Evolutionary conservation across 306 rosid genomes (phyloP).

Genomic region (Rosa rugosa): DNA sequence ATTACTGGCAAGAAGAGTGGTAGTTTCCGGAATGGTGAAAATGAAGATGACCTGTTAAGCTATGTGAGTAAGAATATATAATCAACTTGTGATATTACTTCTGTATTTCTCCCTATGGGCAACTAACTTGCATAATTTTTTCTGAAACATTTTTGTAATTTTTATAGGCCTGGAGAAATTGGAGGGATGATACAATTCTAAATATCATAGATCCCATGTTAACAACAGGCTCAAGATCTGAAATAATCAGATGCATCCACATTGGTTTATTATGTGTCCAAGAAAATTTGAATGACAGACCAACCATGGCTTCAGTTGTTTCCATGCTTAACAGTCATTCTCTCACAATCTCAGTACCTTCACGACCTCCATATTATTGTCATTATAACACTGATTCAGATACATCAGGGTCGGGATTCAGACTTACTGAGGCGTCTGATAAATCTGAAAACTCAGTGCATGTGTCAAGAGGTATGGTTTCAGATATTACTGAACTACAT

Average conservation of each 20-base stretch:
- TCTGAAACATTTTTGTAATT: not conserved
- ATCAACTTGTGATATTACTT: not conserved
- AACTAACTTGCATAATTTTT: not conserved
- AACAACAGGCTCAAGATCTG: not conserved
- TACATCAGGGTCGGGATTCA: not conserved
- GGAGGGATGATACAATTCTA: not conserved
- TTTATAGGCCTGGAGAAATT: conserved; percentile 23
- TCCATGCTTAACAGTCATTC: conserved; percentile 1
- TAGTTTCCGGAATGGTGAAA: not conserved
- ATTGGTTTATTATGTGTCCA: conserved; percentile 10
- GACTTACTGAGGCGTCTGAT: not conserved
- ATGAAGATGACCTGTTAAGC: not conserved
- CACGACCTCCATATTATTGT: not conserved
- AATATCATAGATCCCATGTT: conserved; percentile 16
- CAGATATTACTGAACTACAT: not conserved
- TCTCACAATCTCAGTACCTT: not conserved
- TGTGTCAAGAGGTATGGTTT: not conserved
- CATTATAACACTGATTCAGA: not conserved
- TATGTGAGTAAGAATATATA: conserved; percentile 1
- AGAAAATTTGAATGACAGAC: conserved; percentile 1
- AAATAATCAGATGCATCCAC: conserved; percentile 18
- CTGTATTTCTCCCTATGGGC: no score
- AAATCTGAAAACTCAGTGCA: not conserved
- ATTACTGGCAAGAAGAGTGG: not conserved
- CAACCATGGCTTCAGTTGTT: not conserved